Evolutionary conservation across 805 yeast species (phyloP), one percentile per base, ranked within the genome.

Genomic region (Hanseniaspora mollemarum): DNA sequence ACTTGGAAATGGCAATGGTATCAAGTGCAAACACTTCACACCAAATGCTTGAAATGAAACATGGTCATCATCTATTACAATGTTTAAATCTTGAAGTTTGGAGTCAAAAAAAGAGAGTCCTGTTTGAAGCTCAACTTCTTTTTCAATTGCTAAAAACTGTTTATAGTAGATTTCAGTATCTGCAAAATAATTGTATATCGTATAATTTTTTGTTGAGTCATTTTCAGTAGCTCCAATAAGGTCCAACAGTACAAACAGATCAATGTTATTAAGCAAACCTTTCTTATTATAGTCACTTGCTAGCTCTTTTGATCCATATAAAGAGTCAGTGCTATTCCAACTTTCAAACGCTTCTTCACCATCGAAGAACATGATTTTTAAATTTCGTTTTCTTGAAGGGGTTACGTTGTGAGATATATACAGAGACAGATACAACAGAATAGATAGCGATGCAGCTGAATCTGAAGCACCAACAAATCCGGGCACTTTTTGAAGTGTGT

Each of bases 401-500:
- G 26, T 56, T 56, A 21, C 29, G 36, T 16, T 54, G 8, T 28
- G 7, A 4, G 53, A 43, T 5, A 64, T 31, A 41, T 58, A 59
- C 42, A 64, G 59, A 5, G 78, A 73, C 1, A 72, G 56, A 54
- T 73, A 73, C 54, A 77, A 54, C 36, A 77, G 56, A 19, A 78
- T 62, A 0, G 76, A 77, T 58, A 81, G 76, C 0, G 82, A 75
- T 1, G 71, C 76, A 2, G 80, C 80, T 51, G 79, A 73, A 57
- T 78, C 83, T 26, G 69, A 73, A 1, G 80, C 83, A 6, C 83
- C 83, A 29, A 76, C 62, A 52, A 78, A 77, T 5, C 80, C 81
- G n/a, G 62, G 64, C 1, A 80, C 80, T 7, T 59, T 58, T 9
- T 63, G 49, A 54, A 72, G 71, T 0, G 79, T 69, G 57, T 77